phyloP scores from a whole-genome alignment of 305 asterid genomes.

The Fraxinus latifolia region DNA sequence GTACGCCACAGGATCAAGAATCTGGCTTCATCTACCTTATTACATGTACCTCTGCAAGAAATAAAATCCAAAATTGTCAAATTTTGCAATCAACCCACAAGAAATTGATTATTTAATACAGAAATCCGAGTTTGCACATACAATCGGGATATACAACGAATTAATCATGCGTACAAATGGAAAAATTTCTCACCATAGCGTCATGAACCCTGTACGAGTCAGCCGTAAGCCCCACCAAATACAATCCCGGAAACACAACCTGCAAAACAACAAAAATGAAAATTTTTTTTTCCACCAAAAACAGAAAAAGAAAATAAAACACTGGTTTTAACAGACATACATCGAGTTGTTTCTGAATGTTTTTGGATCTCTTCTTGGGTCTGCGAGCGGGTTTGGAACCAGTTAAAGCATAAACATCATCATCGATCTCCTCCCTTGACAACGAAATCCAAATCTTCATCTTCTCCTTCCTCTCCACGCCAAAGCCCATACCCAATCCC shows the following conservation, averaged over 20 bases:
- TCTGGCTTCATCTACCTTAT: neutral
- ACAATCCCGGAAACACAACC: constrained; percentile 68
- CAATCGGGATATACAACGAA: neutral
- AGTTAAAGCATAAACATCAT: constrained; percentile 78
- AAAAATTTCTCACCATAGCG: constrained; percentile 41
- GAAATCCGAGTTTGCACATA: constrained; percentile 8
- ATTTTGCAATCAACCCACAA: constrained; percentile 11
- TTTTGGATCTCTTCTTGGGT: too few relatives aligned
- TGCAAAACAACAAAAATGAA: constrained; percentile 26
- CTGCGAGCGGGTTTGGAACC: too few relatives aligned
- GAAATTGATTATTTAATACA: constrained; percentile 9
- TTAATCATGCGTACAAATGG: neutral
- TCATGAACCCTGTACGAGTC: constrained; percentile 54
- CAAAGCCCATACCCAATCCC: constrained; percentile 22
- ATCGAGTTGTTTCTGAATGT: too few relatives aligned
- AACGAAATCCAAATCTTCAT: constrained; percentile 77
- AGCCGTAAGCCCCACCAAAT: constrained; percentile 63
- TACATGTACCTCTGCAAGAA: constrained; percentile 35
- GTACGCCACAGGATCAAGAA: neutral
- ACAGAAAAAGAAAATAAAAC: neutral
- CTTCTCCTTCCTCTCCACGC: constrained; percentile 45
- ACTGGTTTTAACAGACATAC: neutral
- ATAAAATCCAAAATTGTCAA: constrained; percentile 2
- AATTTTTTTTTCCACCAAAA: neutral
- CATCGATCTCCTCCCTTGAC: constrained; percentile 82